Conservation (phyloP, 2,329 filamentous ascomycete species). For the Teratosphaeria viscida region DNA sequence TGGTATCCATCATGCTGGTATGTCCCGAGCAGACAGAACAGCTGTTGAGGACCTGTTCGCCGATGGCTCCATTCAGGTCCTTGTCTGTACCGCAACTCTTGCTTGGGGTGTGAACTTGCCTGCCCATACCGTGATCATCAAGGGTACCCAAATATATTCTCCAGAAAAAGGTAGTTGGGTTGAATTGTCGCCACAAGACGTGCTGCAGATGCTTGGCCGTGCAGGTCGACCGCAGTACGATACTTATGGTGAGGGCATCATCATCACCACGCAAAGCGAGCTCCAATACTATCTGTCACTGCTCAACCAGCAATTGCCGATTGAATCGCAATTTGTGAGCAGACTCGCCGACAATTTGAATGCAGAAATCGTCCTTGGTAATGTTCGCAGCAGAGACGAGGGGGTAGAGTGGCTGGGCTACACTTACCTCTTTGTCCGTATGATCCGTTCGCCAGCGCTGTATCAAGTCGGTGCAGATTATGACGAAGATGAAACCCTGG, state of each 20-base stretch:
- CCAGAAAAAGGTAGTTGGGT: slow-evolving; percentile 99
- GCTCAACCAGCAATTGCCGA: slow-evolving; percentile 92
- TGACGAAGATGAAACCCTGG: slow-evolving; percentile 78
- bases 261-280: slow-evolving; percentile 90
- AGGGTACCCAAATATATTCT: slow-evolving; percentile 95
- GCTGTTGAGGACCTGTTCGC: slow-evolving; percentile 92
- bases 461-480: slow-evolving; percentile 97
- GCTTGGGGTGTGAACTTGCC: slow-evolving; percentile 98
- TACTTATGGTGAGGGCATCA: slow-evolving; percentile 96
- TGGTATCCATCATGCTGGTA: slow-evolving; percentile 95
- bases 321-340: slow-evolving; percentile 91
- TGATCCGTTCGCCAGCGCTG: slow-evolving; percentile 87
- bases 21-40: slow-evolving; percentile 88
- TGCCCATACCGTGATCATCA: slow-evolving; percentile 97
- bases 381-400: slow-evolving; percentile 82
- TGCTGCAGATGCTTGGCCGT: slow-evolving; percentile 96
- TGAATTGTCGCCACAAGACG: slow-evolving; percentile 91
- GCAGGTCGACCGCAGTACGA: slow-evolving; percentile 94
- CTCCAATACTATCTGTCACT: slow-evolving; percentile 96
- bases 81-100: slow-evolving; percentile 94
- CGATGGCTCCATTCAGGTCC: slow-evolving; percentile 81
- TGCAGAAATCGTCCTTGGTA: slow-evolving; percentile 89
- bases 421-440: slow-evolving; percentile 93
- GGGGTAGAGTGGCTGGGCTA: slow-evolving; percentile 99
- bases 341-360: slow-evolving; percentile 93